Evolutionary conservation across 179 eudicot species (phyloP), one percentile per base, ranked within the genome.

Genomic region (Beta macrorhiza): DNA sequence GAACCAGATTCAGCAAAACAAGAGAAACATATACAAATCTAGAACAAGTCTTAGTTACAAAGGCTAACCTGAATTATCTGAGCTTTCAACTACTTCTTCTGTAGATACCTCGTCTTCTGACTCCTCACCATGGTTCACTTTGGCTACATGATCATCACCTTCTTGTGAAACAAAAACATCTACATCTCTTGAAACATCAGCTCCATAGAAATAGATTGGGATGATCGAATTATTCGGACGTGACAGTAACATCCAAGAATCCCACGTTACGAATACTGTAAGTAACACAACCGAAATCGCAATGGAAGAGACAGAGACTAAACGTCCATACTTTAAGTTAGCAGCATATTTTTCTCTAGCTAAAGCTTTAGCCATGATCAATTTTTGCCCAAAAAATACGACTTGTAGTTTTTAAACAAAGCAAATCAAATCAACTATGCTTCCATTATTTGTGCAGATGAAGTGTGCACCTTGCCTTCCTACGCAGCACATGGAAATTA

Each of bases 181-280:
- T 32, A 63, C 20, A 61, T 72, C 73, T 10, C 74, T 57, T 37
- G 79, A 70, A 77, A 47, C 81, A 82, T 79, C 87, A 65, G 85
- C 84, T 13, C 83, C 87, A 64, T 88, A 86, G 82, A 92, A 87
- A 85, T 87, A 89, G 57, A 80, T 90, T 74, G 85, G 81, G 74
- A 92, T 86, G 53, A 88, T 78, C 74, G 85, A 59, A 65, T 91
- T 91, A 77, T 87, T 77, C 45, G 95, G 92, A 61, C 90, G 92
- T 0, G 94, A 87, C 63, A 93, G 81, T 62, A 92, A 76, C 71
- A 91, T 58, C 80, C 91, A 81, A 9, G 96, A 95, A 76, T 91
- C 92, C 78, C 94, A 80, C 63, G 89, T 81, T 79, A 95, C 67
- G 79, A 93, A 93, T 53, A 86, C 42, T 4, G 92, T 93, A 67